phyloP scores from a whole-genome alignment of 164 flowering plant species.

The Stephania japonica region DNA sequence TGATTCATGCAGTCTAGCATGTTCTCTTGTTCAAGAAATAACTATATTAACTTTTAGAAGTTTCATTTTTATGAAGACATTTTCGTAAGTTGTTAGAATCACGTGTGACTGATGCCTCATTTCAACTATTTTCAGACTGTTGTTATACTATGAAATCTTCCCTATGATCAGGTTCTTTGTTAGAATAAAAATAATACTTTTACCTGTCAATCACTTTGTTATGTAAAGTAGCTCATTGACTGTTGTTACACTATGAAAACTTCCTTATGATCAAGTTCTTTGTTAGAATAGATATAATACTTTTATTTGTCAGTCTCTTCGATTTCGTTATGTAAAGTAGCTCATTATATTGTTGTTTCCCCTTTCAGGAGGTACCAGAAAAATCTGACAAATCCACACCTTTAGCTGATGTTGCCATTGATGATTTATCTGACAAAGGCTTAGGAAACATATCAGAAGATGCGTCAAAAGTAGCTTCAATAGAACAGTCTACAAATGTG shows the following conservation, averaged over 20 bases:
- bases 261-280: not conserved
- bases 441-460: constrained; percentile 24
- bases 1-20: no score
- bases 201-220: no score
- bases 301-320: not conserved
- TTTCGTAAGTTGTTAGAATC: not conserved
- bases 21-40: no score
- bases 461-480: constrained; percentile 18
- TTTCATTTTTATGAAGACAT: not conserved
- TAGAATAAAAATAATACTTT: no score
- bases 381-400: constrained; percentile 18
- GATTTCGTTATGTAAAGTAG: not conserved
- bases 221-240: no score
- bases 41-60: not conserved
- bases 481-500: constrained; percentile 22
- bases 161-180: not conserved
- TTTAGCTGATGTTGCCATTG: constrained; percentile 19
- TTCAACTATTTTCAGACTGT: no score
- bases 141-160: not conserved
- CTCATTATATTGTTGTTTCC: not conserved
- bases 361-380: constrained; percentile 22
- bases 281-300: not conserved
- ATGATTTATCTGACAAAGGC: constrained; percentile 22
- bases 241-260: no score
- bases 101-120: no score